Evolutionary conservation across 176 grass and related monocot species (phyloP).

Genomic region (Thalia dealbata): DNA sequence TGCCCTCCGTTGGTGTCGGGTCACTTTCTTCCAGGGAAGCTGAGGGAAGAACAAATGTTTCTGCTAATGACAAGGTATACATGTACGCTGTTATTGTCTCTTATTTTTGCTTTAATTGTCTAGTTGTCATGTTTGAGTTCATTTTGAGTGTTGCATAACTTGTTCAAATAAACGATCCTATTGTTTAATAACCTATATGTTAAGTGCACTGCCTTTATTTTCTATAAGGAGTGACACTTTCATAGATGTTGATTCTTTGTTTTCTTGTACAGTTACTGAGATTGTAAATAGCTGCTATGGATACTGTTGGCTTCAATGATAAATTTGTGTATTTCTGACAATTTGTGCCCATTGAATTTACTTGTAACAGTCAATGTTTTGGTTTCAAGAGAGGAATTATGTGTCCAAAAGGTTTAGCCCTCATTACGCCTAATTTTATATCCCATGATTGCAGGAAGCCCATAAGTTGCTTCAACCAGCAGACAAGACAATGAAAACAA

Average conservation of each 20-base stretch:
- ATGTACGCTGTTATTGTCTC: neutral
- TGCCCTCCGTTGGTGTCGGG: conserved; percentile 70
- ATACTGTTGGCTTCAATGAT: neutral
- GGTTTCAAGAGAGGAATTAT: neutral
- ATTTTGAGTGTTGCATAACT: neutral
- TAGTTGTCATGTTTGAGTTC: neutral
- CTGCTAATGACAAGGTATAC: conserved; percentile 59
- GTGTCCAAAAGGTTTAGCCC: neutral
- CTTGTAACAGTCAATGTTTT: too few relatives aligned
- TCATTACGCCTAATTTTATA: conserved; percentile 5
- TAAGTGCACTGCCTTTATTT: neutral
- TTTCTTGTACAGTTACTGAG: neutral
- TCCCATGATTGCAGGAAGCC: conserved; percentile 44
- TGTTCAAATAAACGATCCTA: neutral
- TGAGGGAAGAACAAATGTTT: conserved; percentile 67
- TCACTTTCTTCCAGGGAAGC: conserved; percentile 82
- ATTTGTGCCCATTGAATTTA: neutral
- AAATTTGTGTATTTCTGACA: neutral
- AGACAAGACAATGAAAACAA: conserved; percentile 70
- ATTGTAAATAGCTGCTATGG: neutral
- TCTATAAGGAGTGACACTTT: neutral
- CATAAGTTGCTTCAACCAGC: conserved; percentile 73
- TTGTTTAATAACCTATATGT: too few relatives aligned
- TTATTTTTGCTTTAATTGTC: neutral
- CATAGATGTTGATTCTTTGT: too few relatives aligned